Evolutionary conservation across 352 stramenopile species (phyloP).

Genomic region (Globisporangium cylindrosporum): DNA sequence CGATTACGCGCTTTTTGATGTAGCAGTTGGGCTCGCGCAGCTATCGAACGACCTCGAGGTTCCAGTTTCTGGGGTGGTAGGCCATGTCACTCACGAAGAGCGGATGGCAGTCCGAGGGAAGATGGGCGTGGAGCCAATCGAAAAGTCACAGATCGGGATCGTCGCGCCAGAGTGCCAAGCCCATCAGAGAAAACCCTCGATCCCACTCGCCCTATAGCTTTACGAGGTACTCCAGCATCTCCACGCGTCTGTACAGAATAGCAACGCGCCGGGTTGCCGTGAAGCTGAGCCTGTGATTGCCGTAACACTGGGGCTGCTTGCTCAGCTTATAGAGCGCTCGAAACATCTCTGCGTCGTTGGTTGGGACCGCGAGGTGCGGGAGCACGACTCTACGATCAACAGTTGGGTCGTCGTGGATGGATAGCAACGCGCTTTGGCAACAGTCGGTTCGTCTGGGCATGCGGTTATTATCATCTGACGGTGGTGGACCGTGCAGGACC

Average conservation of each 20-base stretch:
- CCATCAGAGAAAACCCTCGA: too few species aligned
- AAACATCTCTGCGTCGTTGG: conserved; percentile 8
- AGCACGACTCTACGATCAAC: not conserved
- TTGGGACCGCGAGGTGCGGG: conserved; percentile 7
- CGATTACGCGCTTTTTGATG: not conserved
- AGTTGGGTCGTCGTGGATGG: not conserved
- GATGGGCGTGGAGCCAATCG: too few species aligned
- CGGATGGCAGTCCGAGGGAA: too few species aligned
- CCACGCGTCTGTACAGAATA: not conserved
- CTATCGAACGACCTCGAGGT: not conserved
- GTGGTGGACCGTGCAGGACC: not conserved
- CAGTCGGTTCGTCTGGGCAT: too few species aligned
- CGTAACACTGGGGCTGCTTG: not conserved
- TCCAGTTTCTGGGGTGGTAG: not conserved
- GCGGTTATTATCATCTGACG: too few species aligned
- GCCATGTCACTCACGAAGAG: too few species aligned
- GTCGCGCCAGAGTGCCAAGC: too few species aligned
- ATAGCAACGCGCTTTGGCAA: too few species aligned
- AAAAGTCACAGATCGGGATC: too few species aligned
- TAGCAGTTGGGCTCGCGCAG: not conserved
- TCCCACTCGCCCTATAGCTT: too few species aligned
- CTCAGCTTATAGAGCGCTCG: not conserved
- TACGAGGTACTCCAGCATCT: not conserved
- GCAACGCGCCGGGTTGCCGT: not conserved
- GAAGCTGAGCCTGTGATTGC: not conserved